Conservation (phyloP, 2,329 filamentous ascomycete species). For the Trichoderma oligosporum region DNA sequence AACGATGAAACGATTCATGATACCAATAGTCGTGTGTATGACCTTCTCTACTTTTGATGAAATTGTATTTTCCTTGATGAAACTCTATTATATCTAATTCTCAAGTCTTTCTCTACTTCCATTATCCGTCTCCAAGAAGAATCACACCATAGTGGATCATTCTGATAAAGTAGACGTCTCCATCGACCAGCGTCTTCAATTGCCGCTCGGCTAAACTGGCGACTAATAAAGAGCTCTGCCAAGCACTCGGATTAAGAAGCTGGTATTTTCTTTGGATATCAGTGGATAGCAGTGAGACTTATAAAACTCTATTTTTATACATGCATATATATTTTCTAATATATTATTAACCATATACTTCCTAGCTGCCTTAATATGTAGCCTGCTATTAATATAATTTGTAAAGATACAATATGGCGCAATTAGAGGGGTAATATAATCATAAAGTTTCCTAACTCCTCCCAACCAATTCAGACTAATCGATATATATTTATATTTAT, state of each 20-base stretch:
- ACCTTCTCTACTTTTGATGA: neutral
- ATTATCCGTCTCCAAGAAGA: neutral
- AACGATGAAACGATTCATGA: neutral
- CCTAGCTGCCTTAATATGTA: neutral
- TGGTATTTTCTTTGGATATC: neutral
- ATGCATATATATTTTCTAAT: neutral
- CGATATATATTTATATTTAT: no score
- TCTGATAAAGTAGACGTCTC: conserved; percentile 4
- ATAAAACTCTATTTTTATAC: neutral
- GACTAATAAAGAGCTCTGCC: neutral
- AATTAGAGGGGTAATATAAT: neutral
- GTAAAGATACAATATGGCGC: neutral
- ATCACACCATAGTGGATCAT: conserved; percentile 14
- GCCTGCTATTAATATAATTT: neutral
- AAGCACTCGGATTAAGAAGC: neutral
- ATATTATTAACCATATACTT: neutral
- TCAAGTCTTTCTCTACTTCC: neutral
- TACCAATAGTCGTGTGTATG: neutral
- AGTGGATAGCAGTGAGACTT: neutral
- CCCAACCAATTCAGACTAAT: no score
- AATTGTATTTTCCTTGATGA: neutral
- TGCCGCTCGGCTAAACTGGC: neutral
- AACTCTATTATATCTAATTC: no score
- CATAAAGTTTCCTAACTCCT: no score
- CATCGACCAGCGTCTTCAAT: neutral